These are phyloP conservation scores for Cryomyces antarcticus DNA, from an alignment of 495 filamentous ascomycete species.

Conservation along the genomic window DNA sequence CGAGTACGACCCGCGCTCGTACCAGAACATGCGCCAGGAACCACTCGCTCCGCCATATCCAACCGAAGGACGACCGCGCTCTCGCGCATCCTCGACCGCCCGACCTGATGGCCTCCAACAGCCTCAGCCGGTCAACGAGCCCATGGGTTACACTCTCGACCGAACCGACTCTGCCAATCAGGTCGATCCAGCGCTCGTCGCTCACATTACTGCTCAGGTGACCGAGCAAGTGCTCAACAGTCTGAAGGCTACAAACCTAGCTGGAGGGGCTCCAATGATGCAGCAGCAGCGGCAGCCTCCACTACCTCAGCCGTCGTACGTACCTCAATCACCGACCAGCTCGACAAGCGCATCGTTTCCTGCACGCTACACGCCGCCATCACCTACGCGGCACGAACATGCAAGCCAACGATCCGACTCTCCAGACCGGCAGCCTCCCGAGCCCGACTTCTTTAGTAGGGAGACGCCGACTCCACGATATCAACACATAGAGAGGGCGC, in stretches of 20 bases:
- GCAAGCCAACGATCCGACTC: slow-evolving; percentile 8
- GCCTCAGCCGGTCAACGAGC: slow-evolving; percentile 18
- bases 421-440: slow-evolving; percentile 3
- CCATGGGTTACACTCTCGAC: slow-evolving; percentile 20
- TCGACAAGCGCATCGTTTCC: slow-evolving; percentile 12
- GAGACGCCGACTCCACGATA: neutral
- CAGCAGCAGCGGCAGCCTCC: slow-evolving; percentile 2
- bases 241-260: slow-evolving; percentile 1
- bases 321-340: slow-evolving; percentile 2
- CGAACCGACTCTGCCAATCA: slow-evolving; percentile 15
- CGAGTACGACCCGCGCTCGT: neutral
- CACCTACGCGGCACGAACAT: slow-evolving; percentile 8
- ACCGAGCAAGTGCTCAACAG: slow-evolving; percentile 16
- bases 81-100: slow-evolving; percentile 11
- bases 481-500: neutral
- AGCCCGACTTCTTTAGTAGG: neutral
- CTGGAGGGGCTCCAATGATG: too few relatives aligned
- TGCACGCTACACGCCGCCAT: slow-evolving; percentile 23
- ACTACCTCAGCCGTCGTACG: slow-evolving; percentile 4
- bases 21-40: neutral
- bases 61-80: slow-evolving; percentile 3
- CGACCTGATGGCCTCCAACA: slow-evolving; percentile 8
- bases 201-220: slow-evolving; percentile 18
- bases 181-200: slow-evolving; percentile 17
- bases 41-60: neutral